These are phyloP conservation scores for Emydomyces testavorans DNA, from an alignment of 2,329 filamentous ascomycete species.

Conservation along the genomic window DNA sequence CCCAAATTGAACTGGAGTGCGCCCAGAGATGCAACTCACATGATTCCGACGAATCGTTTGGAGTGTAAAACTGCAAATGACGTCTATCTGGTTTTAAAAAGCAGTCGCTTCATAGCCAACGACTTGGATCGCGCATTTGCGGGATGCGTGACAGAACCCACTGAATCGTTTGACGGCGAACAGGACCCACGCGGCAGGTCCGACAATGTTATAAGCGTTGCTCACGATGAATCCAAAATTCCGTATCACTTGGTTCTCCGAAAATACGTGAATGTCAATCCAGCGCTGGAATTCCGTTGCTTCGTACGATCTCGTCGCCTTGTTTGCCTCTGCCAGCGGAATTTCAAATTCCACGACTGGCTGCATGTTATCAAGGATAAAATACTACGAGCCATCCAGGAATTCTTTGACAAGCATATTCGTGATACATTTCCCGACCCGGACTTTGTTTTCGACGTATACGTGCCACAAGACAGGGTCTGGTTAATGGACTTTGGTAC, in stretches of 20 bases:
- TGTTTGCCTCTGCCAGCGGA: slow-evolving; percentile 75
- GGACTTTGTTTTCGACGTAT: slow-evolving; percentile 83
- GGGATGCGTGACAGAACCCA: slow-evolving; percentile 45
- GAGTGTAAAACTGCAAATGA: slow-evolving; percentile 83
- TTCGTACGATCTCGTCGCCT: slow-evolving; percentile 77
- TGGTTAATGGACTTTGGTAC: slow-evolving; percentile 91
- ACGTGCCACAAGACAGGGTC: slow-evolving; percentile 65
- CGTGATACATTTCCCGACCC: slow-evolving; percentile 70
- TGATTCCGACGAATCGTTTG: slow-evolving; percentile 75
- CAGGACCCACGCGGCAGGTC: background rate
- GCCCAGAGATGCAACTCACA: slow-evolving; percentile 92
- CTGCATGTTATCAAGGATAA: slow-evolving; percentile 55
- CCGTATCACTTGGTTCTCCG: slow-evolving; percentile 73
- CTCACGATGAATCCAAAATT: slow-evolving; percentile 34
- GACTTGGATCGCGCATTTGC: slow-evolving; percentile 91
- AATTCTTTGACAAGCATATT: slow-evolving; percentile 66
- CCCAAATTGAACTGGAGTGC: slow-evolving; percentile 97
- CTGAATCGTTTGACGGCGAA: slow-evolving; percentile 20
- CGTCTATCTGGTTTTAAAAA: slow-evolving; percentile 86
- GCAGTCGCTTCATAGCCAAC: slow-evolving; percentile 86
- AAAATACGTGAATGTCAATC: slow-evolving; percentile 78
- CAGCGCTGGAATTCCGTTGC: slow-evolving; percentile 85
- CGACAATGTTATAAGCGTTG: background rate
- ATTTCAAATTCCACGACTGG: slow-evolving; percentile 84
- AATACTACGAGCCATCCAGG: slow-evolving; percentile 55